Conservation (phyloP, 257 asterid genomes). For the Coffea eugenioides region DNA sequence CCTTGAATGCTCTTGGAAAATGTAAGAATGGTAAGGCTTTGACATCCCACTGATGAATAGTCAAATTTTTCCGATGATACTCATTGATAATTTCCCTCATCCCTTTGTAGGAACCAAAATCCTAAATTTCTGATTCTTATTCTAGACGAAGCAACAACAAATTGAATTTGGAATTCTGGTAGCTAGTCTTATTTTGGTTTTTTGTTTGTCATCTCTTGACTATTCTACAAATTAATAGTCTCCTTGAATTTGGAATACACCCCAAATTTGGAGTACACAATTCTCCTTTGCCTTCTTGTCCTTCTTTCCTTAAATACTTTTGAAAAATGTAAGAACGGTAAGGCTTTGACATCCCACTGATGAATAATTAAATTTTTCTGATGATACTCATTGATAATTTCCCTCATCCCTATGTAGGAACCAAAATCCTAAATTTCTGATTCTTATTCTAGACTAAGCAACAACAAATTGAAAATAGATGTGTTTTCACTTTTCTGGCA, state of each 20-base stretch:
- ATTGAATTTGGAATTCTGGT: not conserved
- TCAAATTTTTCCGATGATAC: not conserved
- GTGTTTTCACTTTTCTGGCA: not conserved
- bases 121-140: not conserved
- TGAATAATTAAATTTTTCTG: not conserved
- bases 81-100: not conserved
- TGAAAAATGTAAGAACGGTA: not conserved
- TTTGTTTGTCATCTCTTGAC: not conserved
- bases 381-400: not conserved
- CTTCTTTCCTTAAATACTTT: not conserved
- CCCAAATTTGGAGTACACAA: not conserved
- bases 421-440: conserved; percentile 11
- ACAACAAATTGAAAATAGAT: not conserved
- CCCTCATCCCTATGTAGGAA: not conserved
- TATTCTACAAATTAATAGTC: not conserved
- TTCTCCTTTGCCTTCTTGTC: not conserved
- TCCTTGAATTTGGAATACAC: no score
- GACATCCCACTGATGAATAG: not conserved
- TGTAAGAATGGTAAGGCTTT: not conserved
- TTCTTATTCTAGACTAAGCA: not conserved
- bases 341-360: not conserved
- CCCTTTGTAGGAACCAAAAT: conserved; percentile 6
- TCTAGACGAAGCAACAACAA: not conserved
- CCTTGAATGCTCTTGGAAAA: not conserved
- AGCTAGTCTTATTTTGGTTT: not conserved